A percentile compares a stretch with the other conserved stretches of the same genome.
Evolutionary conservation across 2,329 filamentous ascomycete genomes (phyloP).

Genomic region (Diaporthe sp.): DNA sequence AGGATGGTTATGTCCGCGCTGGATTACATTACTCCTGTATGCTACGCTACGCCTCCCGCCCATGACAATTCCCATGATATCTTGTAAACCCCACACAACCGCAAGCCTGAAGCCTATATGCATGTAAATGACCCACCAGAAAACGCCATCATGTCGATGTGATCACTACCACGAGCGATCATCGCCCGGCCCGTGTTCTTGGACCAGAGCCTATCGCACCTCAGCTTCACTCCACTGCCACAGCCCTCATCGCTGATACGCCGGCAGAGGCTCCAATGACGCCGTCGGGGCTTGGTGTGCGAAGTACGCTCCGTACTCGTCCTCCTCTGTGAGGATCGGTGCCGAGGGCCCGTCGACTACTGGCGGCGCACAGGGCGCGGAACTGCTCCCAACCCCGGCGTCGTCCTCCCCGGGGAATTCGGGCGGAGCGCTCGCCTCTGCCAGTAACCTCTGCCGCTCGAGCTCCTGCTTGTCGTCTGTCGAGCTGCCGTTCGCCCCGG

Average conservation of each 20-base stretch:
- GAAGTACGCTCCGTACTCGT: slow-evolving; percentile 47
- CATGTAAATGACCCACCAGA: slow-evolving; percentile 19
- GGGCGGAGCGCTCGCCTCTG: slow-evolving; percentile 72
- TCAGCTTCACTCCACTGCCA: not conserved
- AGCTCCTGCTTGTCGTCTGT: slow-evolving; percentile 85
- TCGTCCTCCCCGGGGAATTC: slow-evolving; percentile 66
- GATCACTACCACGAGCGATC: not conserved
- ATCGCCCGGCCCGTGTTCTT: not conserved
- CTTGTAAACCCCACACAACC: slow-evolving; percentile 14
- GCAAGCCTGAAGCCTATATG: slow-evolving; percentile 19
- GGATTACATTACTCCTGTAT: slow-evolving; percentile 21
- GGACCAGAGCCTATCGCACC: not conserved
- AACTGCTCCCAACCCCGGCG: slow-evolving; percentile 41
- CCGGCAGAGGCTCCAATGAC: slow-evolving; percentile 29
- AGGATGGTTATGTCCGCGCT: slow-evolving; percentile 6
- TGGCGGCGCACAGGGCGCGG: slow-evolving; percentile 39
- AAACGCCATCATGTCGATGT: slow-evolving; percentile 13
- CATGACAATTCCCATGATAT: slow-evolving; percentile 11
- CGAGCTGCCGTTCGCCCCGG: slow-evolving; percentile 39
- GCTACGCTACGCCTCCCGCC: slow-evolving; percentile 16
- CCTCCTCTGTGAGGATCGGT: slow-evolving; percentile 66
- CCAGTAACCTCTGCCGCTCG: slow-evolving; percentile 72
- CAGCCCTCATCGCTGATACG: slow-evolving; percentile 31
- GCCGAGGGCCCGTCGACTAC: slow-evolving; percentile 58
- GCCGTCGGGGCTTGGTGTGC: slow-evolving; percentile 22